Base-by-base conservation (phyloP, 139 green algal species). In the Chlamydomonas sp. region DNA sequence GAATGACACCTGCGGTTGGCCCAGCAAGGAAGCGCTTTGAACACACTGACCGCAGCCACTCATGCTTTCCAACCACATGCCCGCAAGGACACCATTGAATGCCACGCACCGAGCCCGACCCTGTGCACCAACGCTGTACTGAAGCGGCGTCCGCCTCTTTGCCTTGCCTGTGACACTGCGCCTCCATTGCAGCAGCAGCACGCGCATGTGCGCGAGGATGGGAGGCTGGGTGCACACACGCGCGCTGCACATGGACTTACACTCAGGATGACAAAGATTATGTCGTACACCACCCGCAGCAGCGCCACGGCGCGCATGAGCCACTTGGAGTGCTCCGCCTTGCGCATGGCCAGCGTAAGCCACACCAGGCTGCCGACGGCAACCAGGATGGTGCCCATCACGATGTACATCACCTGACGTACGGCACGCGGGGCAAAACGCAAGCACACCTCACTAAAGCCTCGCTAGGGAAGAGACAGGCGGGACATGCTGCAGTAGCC, bases 251-350 rank as follows among this genome's bases (percentile, higher is more conserved):
- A 63, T 73, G 59, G 16, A n/a, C 69, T 80, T 31, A 86, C 74
- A 61, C 82, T 82, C 7, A 81, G 82, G 2, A 88, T 60, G 18
- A 81, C 67, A 18, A 88, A 88, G 4, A 88, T 18, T 1, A 82
- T 6, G 7, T 88, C 83, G 83, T 82, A 88, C 63, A 76, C 74
- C 3, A 88, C 6, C 49, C 82, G 73, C 61, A 87, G 82, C 62
- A 57, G 9, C n/a, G 61, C n/a, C 63, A 72, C 82, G 20, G 49
- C n/a, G 3, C 20, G 20, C n/a, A 67, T 77, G 18, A 87, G 60
- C 72, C 61, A 74, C n/a, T 87, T 87, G n/a, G 72, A 80, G 14
- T 87, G 82, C 72, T 87, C 82, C 71, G 67, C 58, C 68, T 69
- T 73, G 7, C 82, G 69, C 71, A 86, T 86, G 12, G 81, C 71